Base-by-base conservation (phyloP, 2,329 filamentous ascomycete species). In the Ilyonectria robusta region DNA sequence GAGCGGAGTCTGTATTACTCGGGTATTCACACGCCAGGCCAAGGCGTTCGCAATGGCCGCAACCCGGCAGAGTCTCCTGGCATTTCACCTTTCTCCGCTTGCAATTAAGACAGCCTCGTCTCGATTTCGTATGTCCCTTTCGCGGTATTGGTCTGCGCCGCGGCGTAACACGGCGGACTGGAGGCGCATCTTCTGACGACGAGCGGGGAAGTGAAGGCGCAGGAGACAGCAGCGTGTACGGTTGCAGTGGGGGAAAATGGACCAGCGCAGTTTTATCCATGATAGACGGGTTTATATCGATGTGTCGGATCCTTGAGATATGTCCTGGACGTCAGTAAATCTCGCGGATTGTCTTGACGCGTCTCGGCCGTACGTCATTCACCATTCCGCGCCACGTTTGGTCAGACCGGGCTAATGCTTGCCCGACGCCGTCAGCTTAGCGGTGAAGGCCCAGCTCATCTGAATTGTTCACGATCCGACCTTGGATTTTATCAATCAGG, bases 41-140 rank as follows among this genome's bases (percentile, higher is more conserved):
- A n/a, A 72, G 62, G 4, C 72, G 63, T 8, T 60, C 58, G 29
- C 72, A 74, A 29, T 68, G 54, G 7, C 46, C 44, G 17, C 70
- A 74, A 6, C 56, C 66, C 6, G 72, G 72, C 5, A 67, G 57
- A 3, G 57, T 65, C 60, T 74, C 72, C 7, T 60, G 65, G 17
- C 72, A 74, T n/a, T 74, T 74, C 11, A 72, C 70, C 48, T 68
- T 67, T 13, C 70, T 66, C 21, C 70, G 67, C 46, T 74, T 74
- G 60, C 72, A 74, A 58, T 68, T 72, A 35, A 72, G 55, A 46
- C 72, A 74, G 6, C 72, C 72, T 4, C 46, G 66, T 56, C 69
- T 65, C 1, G 72, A 72, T 26, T 74, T 74, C 1, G 61, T 70
- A 26, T 71, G 69, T 4, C 69, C 69, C 29, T 65, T 68, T 4